Evolutionary conservation across 495 filamentous ascomycete species (phyloP).

Genomic region (Terfezia claveryi): DNA sequence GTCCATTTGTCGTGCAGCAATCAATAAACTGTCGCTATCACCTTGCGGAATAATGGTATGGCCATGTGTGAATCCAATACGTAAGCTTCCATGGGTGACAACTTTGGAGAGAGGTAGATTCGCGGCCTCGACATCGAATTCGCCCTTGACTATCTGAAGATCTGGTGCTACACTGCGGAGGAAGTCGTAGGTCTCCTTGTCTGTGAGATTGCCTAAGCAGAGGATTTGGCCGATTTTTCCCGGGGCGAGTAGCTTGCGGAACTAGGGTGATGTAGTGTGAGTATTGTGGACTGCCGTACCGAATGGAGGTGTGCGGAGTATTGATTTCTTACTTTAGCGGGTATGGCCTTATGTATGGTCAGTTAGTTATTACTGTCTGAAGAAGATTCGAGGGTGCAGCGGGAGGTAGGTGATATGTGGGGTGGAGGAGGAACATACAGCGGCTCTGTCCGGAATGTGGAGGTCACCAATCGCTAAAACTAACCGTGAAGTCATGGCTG

Average conservation of each 20-base stretch:
- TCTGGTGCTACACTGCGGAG: slow-evolving; percentile 80
- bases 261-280: slow-evolving; percentile 31
- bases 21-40: slow-evolving; percentile 77
- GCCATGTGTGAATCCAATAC: slow-evolving; percentile 92
- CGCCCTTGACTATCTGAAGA: slow-evolving; percentile 83
- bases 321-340: slow-evolving; percentile 47
- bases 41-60: slow-evolving; percentile 82
- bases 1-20: slow-evolving; percentile 85
- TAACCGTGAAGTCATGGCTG: slow-evolving; percentile 50
- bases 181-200: slow-evolving; percentile 84
- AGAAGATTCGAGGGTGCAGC: not conserved
- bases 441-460: slow-evolving; percentile 88
- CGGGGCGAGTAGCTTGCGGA: slow-evolving; percentile 91
- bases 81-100: slow-evolving; percentile 75
- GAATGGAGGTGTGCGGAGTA: slow-evolving; percentile 4
- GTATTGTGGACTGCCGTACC: not conserved
- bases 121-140: slow-evolving; percentile 80
- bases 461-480: slow-evolving; percentile 84
- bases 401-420: not conserved
- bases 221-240: slow-evolving; percentile 97
- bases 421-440: slow-evolving; percentile 28
- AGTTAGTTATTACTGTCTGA: not conserved
- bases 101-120: slow-evolving; percentile 82
- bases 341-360: slow-evolving; percentile 45
- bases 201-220: slow-evolving; percentile 91